Evolutionary conservation across 1,139 yeast species (phyloP).

Genomic region (Scheffersomyces insectosa): DNA sequence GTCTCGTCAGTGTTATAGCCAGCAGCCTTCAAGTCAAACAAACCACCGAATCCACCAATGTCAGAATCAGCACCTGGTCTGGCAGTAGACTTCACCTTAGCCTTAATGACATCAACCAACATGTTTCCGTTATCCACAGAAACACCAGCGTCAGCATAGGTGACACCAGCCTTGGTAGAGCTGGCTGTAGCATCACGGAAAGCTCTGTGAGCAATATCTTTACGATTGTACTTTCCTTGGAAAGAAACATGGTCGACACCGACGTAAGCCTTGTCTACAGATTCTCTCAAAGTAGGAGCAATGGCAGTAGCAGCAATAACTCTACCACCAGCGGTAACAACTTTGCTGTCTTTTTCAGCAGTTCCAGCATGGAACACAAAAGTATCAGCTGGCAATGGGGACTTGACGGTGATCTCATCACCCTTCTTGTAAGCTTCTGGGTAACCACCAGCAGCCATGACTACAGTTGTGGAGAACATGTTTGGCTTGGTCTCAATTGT

Average conservation of each 20-base stretch:
- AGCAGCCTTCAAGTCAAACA: slow-evolving; percentile 85
- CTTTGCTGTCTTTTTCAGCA: slow-evolving; percentile 49
- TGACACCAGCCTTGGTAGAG: slow-evolving; percentile 44
- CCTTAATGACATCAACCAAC: slow-evolving; percentile 87
- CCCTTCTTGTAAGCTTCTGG: slow-evolving; percentile 88
- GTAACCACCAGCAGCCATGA: slow-evolving; percentile 95
- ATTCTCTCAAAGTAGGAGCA: slow-evolving; percentile 71
- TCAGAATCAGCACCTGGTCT: slow-evolving; percentile 97
- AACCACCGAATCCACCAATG: slow-evolving; percentile 98
- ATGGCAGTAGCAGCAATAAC: slow-evolving; percentile 93
- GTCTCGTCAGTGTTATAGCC: slow-evolving; percentile 79
- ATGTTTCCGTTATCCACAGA: slow-evolving; percentile 93
- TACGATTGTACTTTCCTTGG: slow-evolving; percentile 77
- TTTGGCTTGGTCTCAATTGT: slow-evolving; percentile 60
- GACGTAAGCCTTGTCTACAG: slow-evolving; percentile 81
- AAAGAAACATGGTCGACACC: slow-evolving; percentile 81
- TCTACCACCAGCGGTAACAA: slow-evolving; percentile 92
- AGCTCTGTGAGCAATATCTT: slow-evolving; percentile 95
- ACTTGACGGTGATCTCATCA: slow-evolving; percentile 68
- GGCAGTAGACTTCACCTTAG: slow-evolving; percentile 88
- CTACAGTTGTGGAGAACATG: slow-evolving; percentile 85
- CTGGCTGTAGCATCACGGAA: slow-evolving; percentile 54
- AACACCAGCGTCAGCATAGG: slow-evolving; percentile 95
- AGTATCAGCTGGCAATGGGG: slow-evolving; percentile 53
- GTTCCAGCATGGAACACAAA: slow-evolving; percentile 97